Evolutionary conservation across 2,329 filamentous ascomycete species (phyloP).

Genomic region (Leptographium galeiforme): DNA sequence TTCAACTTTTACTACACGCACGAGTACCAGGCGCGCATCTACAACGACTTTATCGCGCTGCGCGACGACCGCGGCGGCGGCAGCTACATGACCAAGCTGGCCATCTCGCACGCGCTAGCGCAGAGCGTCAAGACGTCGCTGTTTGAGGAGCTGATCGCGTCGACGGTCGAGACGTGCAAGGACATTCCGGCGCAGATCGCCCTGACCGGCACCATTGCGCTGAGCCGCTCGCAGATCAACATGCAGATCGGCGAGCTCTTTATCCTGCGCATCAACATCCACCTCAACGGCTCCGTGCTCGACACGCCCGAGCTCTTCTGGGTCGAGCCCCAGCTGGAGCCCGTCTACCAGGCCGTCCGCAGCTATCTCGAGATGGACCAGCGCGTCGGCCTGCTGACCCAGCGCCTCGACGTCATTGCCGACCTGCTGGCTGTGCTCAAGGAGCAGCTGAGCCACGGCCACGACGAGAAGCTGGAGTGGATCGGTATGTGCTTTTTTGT

Average conservation of each 20-base stretch:
- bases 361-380: slow-evolving; percentile 98
- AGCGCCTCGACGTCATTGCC: slow-evolving; percentile 82
- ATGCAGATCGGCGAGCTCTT: slow-evolving; percentile 99
- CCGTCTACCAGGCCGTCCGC: slow-evolving; percentile 87
- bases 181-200: slow-evolving; percentile 90
- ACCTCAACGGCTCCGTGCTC: slow-evolving; percentile 89
- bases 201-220: slow-evolving; percentile 77
- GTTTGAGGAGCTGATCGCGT: slow-evolving; percentile 89
- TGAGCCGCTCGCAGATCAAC: slow-evolving; percentile 85
- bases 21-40: slow-evolving; percentile 95
- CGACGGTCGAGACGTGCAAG: slow-evolving; percentile 86
- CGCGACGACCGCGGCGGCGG: slow-evolving; percentile 87
- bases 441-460: slow-evolving; percentile 86
- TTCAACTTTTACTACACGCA: slow-evolving; percentile 99
- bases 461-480: slow-evolving; percentile 82
- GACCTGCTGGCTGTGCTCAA: slow-evolving; percentile 88
- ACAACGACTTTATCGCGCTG: slow-evolving; percentile 97
- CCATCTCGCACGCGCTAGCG: slow-evolving; percentile 87
- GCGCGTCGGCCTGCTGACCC: slow-evolving; percentile 75
- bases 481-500: slow-evolving; percentile 50
- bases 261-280: slow-evolving; percentile 94
- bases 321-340: slow-evolving; percentile 93
- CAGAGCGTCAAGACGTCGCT: slow-evolving; percentile 97
- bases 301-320: slow-evolving; percentile 97
- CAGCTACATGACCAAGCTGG: slow-evolving; percentile 96